These are phyloP conservation scores for Aspergillus pseudoviridinutans DNA, from an alignment of 2,329 filamentous ascomycete species.

Conservation along the genomic window DNA sequence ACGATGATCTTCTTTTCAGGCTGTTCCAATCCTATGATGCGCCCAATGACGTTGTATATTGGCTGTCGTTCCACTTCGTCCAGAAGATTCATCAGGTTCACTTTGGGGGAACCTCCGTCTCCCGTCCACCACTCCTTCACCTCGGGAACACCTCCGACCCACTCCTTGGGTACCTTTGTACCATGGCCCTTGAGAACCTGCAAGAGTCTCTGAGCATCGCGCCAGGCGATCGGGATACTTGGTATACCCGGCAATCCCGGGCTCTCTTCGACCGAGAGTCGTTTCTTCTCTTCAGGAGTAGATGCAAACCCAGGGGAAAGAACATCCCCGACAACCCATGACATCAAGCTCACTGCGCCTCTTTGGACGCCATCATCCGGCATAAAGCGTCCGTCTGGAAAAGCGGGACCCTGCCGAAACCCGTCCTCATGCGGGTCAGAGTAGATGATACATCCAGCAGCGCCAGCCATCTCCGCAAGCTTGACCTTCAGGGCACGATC, in stretches of 20 bases:
- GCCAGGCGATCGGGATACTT: conserved; percentile 84
- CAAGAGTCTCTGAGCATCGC: conserved; percentile 77
- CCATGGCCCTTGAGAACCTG: conserved; percentile 73
- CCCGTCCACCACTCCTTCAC: conserved; percentile 83
- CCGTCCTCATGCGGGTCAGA: conserved; percentile 85
- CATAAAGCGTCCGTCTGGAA: conserved; percentile 75
- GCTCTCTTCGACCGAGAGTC: conserved; percentile 66
- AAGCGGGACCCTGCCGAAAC: conserved; percentile 66
- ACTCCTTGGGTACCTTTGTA: conserved; percentile 61
- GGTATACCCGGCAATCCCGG: conserved; percentile 76
- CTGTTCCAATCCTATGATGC: conserved; percentile 80
- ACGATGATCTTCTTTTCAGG: conserved; percentile 78
- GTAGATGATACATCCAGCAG: conserved; percentile 84
- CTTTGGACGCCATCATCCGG: conserved; percentile 78
- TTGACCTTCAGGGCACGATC: conserved; percentile 81
- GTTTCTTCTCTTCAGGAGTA: conserved; percentile 48
- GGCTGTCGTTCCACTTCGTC: conserved; percentile 77
- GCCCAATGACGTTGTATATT: conserved; percentile 88
- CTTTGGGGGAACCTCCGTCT: conserved; percentile 66
- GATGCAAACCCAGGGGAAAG: conserved; percentile 79
- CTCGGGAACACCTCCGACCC: conserved; percentile 73
- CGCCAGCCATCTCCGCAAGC: conserved; percentile 81
- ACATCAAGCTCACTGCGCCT: conserved; percentile 74
- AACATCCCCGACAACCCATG: conserved; percentile 84
- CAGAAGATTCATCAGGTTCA: conserved; percentile 80